Evolutionary conservation across 352 stramenopile genomes (phyloP).

Genomic region (Globisporangium iwayamae): DNA sequence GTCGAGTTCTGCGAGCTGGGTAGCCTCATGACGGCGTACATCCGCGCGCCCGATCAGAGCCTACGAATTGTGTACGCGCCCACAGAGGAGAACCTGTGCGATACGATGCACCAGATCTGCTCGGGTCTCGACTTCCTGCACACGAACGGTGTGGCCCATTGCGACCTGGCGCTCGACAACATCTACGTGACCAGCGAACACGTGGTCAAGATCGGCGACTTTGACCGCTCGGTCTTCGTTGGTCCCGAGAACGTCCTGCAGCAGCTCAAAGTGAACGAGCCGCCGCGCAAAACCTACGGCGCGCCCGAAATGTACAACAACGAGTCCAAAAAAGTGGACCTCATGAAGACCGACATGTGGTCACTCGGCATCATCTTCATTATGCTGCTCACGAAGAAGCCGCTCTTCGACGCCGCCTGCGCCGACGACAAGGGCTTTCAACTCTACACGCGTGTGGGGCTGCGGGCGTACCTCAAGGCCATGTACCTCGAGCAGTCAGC

Average conservation of each 20-base stretch:
- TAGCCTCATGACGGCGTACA: slow-evolving; percentile 47
- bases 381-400: slow-evolving; percentile 50
- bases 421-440: slow-evolving; percentile 50
- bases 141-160: slow-evolving; percentile 50
- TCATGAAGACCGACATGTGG: slow-evolving; percentile 60
- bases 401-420: slow-evolving; percentile 45
- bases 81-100: slow-evolving; percentile 41
- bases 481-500: slow-evolving; percentile 67
- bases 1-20: slow-evolving; percentile 64
- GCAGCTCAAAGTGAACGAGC: slow-evolving; percentile 19
- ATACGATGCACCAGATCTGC: slow-evolving; percentile 84
- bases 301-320: slow-evolving; percentile 46
- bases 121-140: slow-evolving; percentile 59
- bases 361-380: slow-evolving; percentile 57
- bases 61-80: slow-evolving; percentile 9
- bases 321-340: slow-evolving; percentile 27
- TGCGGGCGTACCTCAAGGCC: slow-evolving; percentile 48
- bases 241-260: slow-evolving; percentile 42
- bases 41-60: slow-evolving; percentile 14
- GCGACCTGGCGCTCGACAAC: slow-evolving; percentile 73
- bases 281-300: slow-evolving; percentile 43
- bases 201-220: slow-evolving; percentile 66
- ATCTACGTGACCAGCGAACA: slow-evolving; percentile 60
- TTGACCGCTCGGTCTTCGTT: slow-evolving; percentile 57
- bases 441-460: slow-evolving; percentile 40